These are phyloP conservation scores for Clathrospora elynae DNA, from an alignment of 2,329 filamentous ascomycete species.

Conservation along the genomic window DNA sequence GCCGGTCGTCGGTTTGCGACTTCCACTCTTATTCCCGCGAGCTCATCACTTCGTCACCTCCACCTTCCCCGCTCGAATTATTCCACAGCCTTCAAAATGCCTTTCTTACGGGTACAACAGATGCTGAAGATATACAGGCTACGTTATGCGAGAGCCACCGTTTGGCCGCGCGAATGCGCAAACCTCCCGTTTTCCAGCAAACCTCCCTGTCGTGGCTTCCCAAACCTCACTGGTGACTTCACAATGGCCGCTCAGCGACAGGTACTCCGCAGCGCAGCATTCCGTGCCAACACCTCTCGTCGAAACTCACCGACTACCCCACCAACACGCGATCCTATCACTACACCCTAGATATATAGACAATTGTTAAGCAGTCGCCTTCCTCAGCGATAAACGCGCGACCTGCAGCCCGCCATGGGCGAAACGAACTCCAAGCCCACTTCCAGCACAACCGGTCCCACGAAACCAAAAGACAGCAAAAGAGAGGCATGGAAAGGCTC, in stretches of 20 bases:
- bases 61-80: no score
- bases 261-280: no score
- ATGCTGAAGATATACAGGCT: no score
- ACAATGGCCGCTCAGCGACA: neutral
- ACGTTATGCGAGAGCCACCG: neutral
- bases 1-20: no score
- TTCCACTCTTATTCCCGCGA: no score
- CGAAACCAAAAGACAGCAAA: slow-evolving; percentile 1
- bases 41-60: no score
- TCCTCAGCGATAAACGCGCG: no score
- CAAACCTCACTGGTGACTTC: neutral
- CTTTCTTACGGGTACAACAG: no score
- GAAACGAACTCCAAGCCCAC: neutral
- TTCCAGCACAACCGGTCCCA: neutral
- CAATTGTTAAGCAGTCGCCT: neutral
- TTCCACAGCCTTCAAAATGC: no score
- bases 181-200: slow-evolving; percentile 9
- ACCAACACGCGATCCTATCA: neutral
- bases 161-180: slow-evolving; percentile 24
- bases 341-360: neutral
- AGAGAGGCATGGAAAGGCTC: slow-evolving; percentile 11
- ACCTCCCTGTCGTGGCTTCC: slow-evolving; percentile 10
- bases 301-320: neutral
- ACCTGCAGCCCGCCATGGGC: neutral
- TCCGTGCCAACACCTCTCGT: no score